These are phyloP conservation scores for Pelargonium myrrhifolium DNA, from an alignment of 441 rosid genomes.

Conservation along the genomic window DNA sequence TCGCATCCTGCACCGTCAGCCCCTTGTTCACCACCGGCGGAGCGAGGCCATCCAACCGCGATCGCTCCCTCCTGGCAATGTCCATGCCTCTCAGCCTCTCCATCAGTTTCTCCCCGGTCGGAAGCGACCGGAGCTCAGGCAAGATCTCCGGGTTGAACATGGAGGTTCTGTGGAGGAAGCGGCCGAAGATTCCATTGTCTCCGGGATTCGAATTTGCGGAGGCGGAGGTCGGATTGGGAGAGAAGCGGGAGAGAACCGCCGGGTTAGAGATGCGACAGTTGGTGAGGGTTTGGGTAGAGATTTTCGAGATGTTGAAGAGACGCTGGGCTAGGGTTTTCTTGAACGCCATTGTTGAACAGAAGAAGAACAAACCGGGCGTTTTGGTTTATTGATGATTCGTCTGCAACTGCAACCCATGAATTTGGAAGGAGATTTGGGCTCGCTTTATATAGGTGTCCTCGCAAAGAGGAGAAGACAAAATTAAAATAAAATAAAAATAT, in stretches of 20 bases:
- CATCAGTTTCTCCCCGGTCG: constrained; percentile 43
- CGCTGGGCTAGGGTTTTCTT: not conserved
- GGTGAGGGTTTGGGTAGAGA: not conserved
- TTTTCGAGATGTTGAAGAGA: not conserved
- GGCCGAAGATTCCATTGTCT: constrained; percentile 30
- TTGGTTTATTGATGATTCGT: too few species aligned
- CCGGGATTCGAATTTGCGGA: constrained; percentile 19
- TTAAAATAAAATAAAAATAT: too few species aligned
- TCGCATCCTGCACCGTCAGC: constrained; percentile 35
- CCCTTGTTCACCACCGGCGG: constrained; percentile 19
- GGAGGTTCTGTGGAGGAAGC: constrained; percentile 40
- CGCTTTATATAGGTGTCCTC: not conserved
- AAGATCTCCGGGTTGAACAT: constrained; percentile 17
- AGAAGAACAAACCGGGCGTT: too few species aligned
- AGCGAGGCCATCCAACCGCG: constrained; percentile 29
- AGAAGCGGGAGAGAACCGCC: not conserved
- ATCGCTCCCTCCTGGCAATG: constrained; percentile 23
- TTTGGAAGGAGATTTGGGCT: not conserved
- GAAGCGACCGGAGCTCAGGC: constrained; percentile 39
- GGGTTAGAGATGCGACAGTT: not conserved
- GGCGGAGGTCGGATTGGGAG: not conserved
- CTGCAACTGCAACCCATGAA: not conserved
- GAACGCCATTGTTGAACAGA: not conserved
- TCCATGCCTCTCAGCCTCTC: constrained; percentile 36
- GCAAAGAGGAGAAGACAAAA: not conserved